A percentile compares a stretch with the other conserved stretches of the same genome.
These are phyloP conservation scores for Mycosphaerelloides madeirae DNA, from an alignment of 2,329 filamentous ascomycete genomes.

Conservation along the genomic window DNA sequence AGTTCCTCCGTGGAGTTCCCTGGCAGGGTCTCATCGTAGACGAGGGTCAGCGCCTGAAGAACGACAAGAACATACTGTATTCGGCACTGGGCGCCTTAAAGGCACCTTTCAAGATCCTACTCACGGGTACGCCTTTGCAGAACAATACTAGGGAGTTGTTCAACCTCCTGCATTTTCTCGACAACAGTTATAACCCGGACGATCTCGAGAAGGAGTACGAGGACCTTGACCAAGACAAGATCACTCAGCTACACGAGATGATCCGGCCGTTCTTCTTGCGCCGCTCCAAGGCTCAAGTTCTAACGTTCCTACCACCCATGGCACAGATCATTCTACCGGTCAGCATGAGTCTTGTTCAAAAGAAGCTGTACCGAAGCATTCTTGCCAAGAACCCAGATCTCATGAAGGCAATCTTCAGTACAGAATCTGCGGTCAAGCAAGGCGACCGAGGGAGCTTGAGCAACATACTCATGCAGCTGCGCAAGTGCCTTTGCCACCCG, in stretches of 20 bases:
- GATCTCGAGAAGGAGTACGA: conserved; percentile 69
- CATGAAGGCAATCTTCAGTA: conserved; percentile 78
- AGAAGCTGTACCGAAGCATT: conserved; percentile 91
- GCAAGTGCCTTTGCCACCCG: conserved; percentile 92
- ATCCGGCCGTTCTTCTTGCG: conserved; percentile 69
- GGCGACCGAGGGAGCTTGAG: conserved; percentile 75
- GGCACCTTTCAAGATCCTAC: conserved; percentile 75
- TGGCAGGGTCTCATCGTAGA: conserved; percentile 92
- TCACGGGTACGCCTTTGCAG: conserved; percentile 87
- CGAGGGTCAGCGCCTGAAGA: conserved; percentile 92
- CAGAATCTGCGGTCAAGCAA: conserved; percentile 54
- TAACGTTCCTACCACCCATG: conserved; percentile 89
- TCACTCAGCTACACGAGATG: conserved; percentile 73
- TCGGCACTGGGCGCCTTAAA: conserved; percentile 65
- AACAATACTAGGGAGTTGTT: conserved; percentile 95
- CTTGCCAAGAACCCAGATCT: conserved; percentile 84
- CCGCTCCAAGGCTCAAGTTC: conserved; percentile 82
- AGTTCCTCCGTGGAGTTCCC: conserved; percentile 63
- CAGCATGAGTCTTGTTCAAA: conserved; percentile 91
- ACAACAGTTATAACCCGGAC: conserved; percentile 65
- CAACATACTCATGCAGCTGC: conserved; percentile 92
- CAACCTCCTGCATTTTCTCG: conserved; percentile 92
- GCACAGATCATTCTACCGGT: conserved; percentile 92
- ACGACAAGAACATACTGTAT: conserved; percentile 81
- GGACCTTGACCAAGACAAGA: conserved; percentile 76